Evolutionary conservation across 371 early-diverging fungal genomes (phyloP), one percentile per base, ranked within the genome.

Genomic region (Funneliformis caledonium): DNA sequence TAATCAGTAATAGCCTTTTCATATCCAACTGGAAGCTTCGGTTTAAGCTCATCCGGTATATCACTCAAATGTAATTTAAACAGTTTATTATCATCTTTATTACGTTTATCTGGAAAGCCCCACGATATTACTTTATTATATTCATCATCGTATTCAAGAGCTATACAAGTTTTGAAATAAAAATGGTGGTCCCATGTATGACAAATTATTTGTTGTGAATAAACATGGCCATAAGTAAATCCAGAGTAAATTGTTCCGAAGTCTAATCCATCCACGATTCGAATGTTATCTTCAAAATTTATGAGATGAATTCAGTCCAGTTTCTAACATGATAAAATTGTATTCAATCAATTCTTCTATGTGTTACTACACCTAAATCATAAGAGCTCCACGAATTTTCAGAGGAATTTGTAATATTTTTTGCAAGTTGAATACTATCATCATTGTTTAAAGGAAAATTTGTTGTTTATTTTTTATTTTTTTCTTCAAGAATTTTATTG

Each of bases 1-100:
- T 65, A 78, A 67, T 78, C 78, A 48, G 67, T 65, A 10, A 78
- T 78, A 26, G 78, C 67, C n/a, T 47, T 78, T 47, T 65, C 50
- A 45, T 26, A 67, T 78, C 48, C 11, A 78, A 62, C 26, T 26
- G 26, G 0, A 26, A 26, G 26, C 26, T 61, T 62, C 3, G 78
- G 78, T 50, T 2, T 77, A 65, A 47, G 16, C 16, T 47, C 1
- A 26, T 56, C 73, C 12, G n/a, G 0, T 11, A 65, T 47, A 43
- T 45, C 6, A 0, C 4, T n/a, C 47, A 78, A 52, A 67, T 22
- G 33, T 9, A 78, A 52, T 48, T 78, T 78, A 33, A 78, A 78
- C 22, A 78, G 22, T 65, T 8, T 68, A 7, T 33, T 33, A 12
- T 9, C 6, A 12, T 68, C 2, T 48, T 26, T 11, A 14, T 56